Percentiles rank a stretch among this genome's conserved stretches.
These are phyloP conservation scores for Teratosphaeria zuluensis DNA, from an alignment of 2,329 filamentous ascomycete species.

Conservation along the genomic window DNA sequence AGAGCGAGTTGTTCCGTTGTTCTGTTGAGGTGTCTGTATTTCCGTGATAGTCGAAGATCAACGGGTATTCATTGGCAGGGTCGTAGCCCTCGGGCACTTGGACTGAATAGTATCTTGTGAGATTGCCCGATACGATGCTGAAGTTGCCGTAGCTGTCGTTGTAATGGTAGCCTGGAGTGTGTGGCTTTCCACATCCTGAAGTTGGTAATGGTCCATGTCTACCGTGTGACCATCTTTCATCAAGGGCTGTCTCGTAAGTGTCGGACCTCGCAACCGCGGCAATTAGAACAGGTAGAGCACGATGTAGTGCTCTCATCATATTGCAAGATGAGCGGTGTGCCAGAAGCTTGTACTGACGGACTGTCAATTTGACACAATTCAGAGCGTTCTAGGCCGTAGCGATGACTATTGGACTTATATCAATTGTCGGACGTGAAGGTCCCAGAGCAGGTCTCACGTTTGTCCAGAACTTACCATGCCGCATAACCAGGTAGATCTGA, in stretches of 20 bases:
- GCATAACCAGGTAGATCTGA: too few relatives aligned
- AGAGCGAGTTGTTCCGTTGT: conserved; percentile 35
- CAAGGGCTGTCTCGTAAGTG: not conserved
- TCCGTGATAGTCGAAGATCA: conserved; percentile 43
- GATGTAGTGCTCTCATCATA: not conserved
- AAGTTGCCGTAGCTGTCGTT: not conserved
- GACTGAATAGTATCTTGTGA: conserved; percentile 15
- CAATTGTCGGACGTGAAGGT: too few relatives aligned
- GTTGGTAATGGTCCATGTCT: not conserved
- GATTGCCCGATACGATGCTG: conserved; percentile 11
- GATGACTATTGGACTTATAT: too few relatives aligned
- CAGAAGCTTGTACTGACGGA: not conserved
- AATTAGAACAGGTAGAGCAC: not conserved
- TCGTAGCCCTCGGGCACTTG: conserved; percentile 18
- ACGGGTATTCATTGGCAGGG: conserved; percentile 9
- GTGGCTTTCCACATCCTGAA: conserved; percentile 1
- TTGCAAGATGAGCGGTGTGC: not conserved
- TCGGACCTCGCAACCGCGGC: not conserved
- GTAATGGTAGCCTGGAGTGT: conserved; percentile 1
- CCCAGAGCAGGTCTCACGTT: conserved; percentile 35
- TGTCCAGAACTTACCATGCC: too few relatives aligned
- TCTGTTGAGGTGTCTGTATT: conserved; percentile 27
- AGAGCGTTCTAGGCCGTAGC: too few relatives aligned
- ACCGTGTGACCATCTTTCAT: not conserved
- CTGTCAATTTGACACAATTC: too few relatives aligned